phyloP scores from a whole-genome alignment of 1,284 basidiomycete genomes.

The Microbotryomycetes sp. region DNA sequence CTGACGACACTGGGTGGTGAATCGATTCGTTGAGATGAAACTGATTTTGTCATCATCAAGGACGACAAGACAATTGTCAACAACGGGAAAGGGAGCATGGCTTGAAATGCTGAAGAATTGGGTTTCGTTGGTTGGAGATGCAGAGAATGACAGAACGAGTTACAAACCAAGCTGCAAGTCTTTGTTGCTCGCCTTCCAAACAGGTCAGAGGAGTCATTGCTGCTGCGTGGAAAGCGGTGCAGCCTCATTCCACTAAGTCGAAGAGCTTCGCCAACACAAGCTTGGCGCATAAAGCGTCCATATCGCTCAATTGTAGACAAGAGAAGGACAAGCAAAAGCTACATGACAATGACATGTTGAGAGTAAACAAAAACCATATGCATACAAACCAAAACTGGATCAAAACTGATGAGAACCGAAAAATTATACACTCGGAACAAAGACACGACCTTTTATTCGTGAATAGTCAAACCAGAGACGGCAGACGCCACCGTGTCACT shows the following conservation, averaged over 20 bases:
- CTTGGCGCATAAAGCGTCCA: neutral
- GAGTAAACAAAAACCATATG: too few species aligned
- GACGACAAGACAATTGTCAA: neutral
- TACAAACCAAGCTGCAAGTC: too few species aligned
- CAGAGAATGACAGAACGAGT: neutral
- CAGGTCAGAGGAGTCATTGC: neutral
- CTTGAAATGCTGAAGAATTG: neutral
- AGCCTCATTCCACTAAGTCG: too few species aligned
- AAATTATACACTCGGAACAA: neutral
- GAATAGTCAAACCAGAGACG: slow-evolving; percentile 11
- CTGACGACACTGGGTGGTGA: neutral
- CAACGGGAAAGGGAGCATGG: neutral
- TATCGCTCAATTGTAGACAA: too few species aligned
- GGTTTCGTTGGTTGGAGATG: neutral
- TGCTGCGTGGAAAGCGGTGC: too few species aligned
- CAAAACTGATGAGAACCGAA: neutral
- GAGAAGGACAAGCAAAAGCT: neutral
- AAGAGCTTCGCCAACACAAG: neutral
- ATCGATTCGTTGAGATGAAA: neutral
- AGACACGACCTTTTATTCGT: slow-evolving; percentile 1
- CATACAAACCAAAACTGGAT: neutral
- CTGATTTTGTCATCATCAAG: too few species aligned
- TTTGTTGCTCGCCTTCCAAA: too few species aligned
- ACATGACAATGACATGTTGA: neutral
- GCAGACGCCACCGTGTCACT: slow-evolving; percentile 4